These are phyloP conservation scores for Neonothopanus nambi DNA, from an alignment of 1,284 basidiomycete genomes.

Conservation along the genomic window DNA sequence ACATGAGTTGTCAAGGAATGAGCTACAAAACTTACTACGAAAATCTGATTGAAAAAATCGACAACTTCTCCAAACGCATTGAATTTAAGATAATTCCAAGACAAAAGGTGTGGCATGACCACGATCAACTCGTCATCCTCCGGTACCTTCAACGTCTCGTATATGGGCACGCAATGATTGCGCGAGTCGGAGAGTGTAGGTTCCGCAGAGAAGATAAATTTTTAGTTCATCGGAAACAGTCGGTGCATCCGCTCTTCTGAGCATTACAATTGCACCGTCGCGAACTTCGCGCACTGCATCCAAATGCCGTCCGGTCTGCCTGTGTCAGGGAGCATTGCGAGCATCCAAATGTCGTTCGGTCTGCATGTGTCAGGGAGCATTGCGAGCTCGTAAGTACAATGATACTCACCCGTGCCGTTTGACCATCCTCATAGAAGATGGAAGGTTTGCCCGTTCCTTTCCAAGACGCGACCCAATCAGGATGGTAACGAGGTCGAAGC, in stretches of 20 bases:
- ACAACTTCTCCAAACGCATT: constrained; percentile 33
- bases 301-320: constrained; percentile 20
- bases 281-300: constrained; percentile 32
- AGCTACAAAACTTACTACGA: constrained; percentile 26
- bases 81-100: constrained; percentile 18
- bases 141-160: constrained; percentile 30
- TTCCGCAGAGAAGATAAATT: constrained; percentile 24
- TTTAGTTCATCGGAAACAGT: constrained; percentile 12
- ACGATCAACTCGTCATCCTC: constrained; percentile 25
- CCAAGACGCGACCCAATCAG: constrained; percentile 39
- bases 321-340: background rate
- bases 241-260: constrained; percentile 28
- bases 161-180: constrained; percentile 38
- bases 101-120: constrained; percentile 31
- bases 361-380: constrained; percentile 7
- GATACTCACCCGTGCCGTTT: background rate
- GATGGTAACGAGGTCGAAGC: constrained; percentile 35
- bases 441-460: constrained; percentile 12
- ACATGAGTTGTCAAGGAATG: background rate
- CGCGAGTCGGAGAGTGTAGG: constrained; percentile 18
- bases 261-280: constrained; percentile 28
- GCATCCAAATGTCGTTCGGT: background rate
- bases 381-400: too few species aligned
- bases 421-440: constrained; percentile 22
- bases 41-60: constrained; percentile 31